Base-by-base conservation (phyloP, 2,329 filamentous ascomycete species). In the Fusarium sulawesiense region DNA sequence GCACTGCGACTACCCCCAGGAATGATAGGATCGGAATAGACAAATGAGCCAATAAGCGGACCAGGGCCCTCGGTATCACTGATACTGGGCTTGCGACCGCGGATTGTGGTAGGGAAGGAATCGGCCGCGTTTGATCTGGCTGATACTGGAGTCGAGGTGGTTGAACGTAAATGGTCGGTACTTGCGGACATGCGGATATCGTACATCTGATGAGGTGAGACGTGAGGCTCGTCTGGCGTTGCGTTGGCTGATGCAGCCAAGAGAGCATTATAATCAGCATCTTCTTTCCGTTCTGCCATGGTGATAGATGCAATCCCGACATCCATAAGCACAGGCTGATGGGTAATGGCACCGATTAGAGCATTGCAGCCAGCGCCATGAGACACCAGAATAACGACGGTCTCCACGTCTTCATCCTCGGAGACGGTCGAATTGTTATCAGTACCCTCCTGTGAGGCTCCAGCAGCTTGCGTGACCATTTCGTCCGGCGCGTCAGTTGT, bases 311-410 rank as follows among this genome's bases (percentile, higher is more conserved):
- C 93, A 81, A 97, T 92, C 29, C 91, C 91, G 18, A 98, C 92
- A 76, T 98, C 94, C 75, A 97, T 89, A 16, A 99, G 85, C 0
- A 97, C 94, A 0, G 96, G 95, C 75, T 97, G 92, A 64, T 95
- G 92, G 1, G 94, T 97, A 70, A 99, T 88, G 27, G 94, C 94
- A 14, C 95, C 94, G 67, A 99, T 94, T 46, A 99, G 82, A 4
- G 96, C 96, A 81, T 99, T 99, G 81, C 95, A 97, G 41, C 96
- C 96, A 16, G 96, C 96, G 25, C 95, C 95, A 77, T 99, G 96
- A 0, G 96, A 97, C 23, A 99, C 92, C 10, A 99, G 82, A 42
- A 99, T 86, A 18, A 99, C 83, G 3, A 98, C 90, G 3, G 94
- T 87, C 73, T 97, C 92, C 2, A 88, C 85, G 34, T 89, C 86